phyloP scores from a whole-genome alignment of 495 filamentous ascomycete species.

The Aspergillus sclerotiicarbonarius region DNA sequence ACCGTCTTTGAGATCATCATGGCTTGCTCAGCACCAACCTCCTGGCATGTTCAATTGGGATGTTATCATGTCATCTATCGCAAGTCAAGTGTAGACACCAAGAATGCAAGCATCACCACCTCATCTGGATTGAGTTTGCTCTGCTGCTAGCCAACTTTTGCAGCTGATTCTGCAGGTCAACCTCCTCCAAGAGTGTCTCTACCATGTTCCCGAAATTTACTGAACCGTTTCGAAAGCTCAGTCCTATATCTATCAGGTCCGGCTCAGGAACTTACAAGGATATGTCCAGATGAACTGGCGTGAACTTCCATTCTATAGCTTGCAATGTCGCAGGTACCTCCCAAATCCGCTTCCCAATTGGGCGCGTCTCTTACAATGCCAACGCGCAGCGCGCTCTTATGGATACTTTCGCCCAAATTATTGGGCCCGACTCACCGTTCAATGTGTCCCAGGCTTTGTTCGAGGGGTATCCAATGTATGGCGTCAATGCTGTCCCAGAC shows the following conservation, averaged over 20 bases:
- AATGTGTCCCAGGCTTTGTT: slow-evolving; percentile 28
- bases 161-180: not conserved
- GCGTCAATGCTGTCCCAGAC: slow-evolving; percentile 23
- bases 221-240: slow-evolving; percentile 17
- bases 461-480: slow-evolving; percentile 40
- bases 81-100: not conserved
- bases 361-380: slow-evolving; percentile 19
- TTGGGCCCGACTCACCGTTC: slow-evolving; percentile 34
- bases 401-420: slow-evolving; percentile 29
- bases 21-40: not conserved
- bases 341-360: slow-evolving; percentile 21
- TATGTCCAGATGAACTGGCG: slow-evolving; percentile 13
- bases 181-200: not conserved
- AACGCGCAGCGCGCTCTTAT: slow-evolving; percentile 18
- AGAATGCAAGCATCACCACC: not conserved
- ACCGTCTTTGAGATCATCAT: not conserved
- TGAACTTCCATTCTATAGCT: slow-evolving; percentile 6
- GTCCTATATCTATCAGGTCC: slow-evolving; percentile 11
- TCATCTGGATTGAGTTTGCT: not conserved
- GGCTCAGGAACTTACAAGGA: slow-evolving; percentile 18
- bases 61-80: not conserved
- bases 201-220: slow-evolving; percentile 6
- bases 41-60: not conserved
- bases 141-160: too few relatives aligned
- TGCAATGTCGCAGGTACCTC: slow-evolving; percentile 13